Conservation (phyloP, 225 moss, liverwort and hornwort genomes). For the Takakia lepidozioides region DNA sequence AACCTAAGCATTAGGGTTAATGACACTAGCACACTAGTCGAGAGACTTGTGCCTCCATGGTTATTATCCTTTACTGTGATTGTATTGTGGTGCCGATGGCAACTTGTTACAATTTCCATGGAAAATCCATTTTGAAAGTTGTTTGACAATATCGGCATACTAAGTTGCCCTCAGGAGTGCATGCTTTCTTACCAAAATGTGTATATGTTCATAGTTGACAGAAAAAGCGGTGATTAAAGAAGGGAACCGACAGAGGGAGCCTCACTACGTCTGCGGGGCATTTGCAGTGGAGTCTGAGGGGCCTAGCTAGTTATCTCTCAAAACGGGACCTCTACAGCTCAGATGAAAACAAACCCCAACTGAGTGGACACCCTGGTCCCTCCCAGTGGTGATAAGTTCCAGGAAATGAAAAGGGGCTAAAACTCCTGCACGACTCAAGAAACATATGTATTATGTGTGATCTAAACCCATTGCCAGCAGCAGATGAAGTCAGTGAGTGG, state of each 20-base stretch:
- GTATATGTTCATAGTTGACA: slow-evolving; percentile 41
- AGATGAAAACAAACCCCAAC: slow-evolving; percentile 32
- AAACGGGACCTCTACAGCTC: slow-evolving; percentile 23
- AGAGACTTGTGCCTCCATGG: no score
- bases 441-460: no score
- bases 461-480: no score
- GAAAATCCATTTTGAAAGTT: no score
- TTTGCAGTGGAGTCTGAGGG: slow-evolving; percentile 65
- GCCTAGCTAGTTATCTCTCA: slow-evolving; percentile 51
- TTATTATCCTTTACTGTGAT: no score
- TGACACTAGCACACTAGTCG: no score
- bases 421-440: slow-evolving; percentile 10
- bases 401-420: slow-evolving; percentile 22
- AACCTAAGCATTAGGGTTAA: no score
- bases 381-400: slow-evolving; percentile 33
- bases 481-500: no score
- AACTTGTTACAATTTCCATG: slow-evolving; percentile 81
- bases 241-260: slow-evolving; percentile 67
- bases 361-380: slow-evolving; percentile 46
- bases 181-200: slow-evolving; percentile 1
- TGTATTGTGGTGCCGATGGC: slow-evolving; percentile 80
- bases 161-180: not conserved
- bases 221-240: slow-evolving; percentile 76
- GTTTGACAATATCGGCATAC: no score
- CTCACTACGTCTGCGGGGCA: slow-evolving; percentile 83